Evolutionary conservation across 768 basidiomycete species (phyloP), one percentile per base, ranked within the genome.

Genomic region (Collybia mongolica): DNA sequence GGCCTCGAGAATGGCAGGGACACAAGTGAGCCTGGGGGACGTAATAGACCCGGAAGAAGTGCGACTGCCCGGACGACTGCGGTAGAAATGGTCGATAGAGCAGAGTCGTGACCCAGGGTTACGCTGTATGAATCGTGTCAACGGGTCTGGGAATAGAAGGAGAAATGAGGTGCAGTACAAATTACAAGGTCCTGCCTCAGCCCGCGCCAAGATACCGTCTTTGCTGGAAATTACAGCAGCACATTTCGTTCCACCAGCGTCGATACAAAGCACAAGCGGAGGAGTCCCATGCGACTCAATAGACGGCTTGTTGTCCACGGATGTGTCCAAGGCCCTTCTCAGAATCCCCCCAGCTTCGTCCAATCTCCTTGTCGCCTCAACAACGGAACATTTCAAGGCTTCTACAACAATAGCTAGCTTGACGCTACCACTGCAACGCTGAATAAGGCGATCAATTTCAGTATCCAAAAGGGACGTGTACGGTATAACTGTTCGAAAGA

Each of bases 371-470:
- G 37, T 39, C 18, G 58, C 64, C 8, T 55, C 60, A n/a, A 49
- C 44, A 35, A 58, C 38, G 3, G 59, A 52, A 37, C 60, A 62
- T 18, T 51, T 45, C 28, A 58, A 49, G 35, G 54, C 53, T 35
- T 54, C 61, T 3, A 65, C 66, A 18, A 71, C 66, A 2, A 67
- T 53, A 1, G 69, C 66, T 23, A 65, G 50, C 51, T 70, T 69
- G 14, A 71, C 63, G 26, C 63, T 66, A 1, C 65, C 63, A 35
- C 62, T 54, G 43, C 65, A 71, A 24, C 60, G 54, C 17, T 43
- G 45, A 39, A 70, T 58, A 22, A 71, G 59, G 5, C 51, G 48
- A 48, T 70, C 67, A 8, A 70, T 66, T 42, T 65, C 59, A 6
- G 37, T 36, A 49, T 66, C 64, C 23, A 58, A 53, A 18, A 51